Base-by-base conservation (phyloP, 2,329 filamentous ascomycete species). In the Colletotrichum lentis region DNA sequence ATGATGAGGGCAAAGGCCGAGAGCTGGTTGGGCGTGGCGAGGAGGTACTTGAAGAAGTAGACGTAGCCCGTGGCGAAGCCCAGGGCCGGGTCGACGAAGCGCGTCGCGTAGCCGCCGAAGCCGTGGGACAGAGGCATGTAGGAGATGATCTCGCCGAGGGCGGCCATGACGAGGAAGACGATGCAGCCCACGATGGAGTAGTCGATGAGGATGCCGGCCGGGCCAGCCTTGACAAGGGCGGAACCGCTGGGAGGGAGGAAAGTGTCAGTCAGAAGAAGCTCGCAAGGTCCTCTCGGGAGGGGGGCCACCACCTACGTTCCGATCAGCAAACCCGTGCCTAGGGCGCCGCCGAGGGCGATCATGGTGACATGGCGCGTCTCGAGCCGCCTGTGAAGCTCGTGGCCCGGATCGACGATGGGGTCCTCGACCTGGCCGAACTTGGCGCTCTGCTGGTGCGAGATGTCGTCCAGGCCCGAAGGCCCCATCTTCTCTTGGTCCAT, bases 71-170 rank as follows among this genome's bases (percentile, higher is more conserved):
- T 70, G 5, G 68, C 59, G 53, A 66, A 66, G 2, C 63, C 63
- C 5, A 66, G 63, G 8, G 63, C 63, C 22, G 63, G 63, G 73
- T 91, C 88, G 71, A 85, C 85, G 77, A 89, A 91, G 59, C 89
- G 83, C 50, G 84, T 82, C 24, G 88, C 88, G 71, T 90, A 91
- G 55, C 87, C 87, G 52, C 87, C 86, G 74, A 91, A 91, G 68
- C 87, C 74, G 31, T 76, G 73, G n/a, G 73, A 72, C 44, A 74
- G 67, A 0, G 76, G 75, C n/a, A 77, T 61, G 11, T 72, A 74
- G 0, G 76, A 68, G 1, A 74, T 73, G 73, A 77, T 76, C 65
- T 80, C 78, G 16, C 78, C 78, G 18, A 80, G 72, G 10, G 76
- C 76, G 18, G 78, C 77, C 82, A 88, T 88, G 73, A 87, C 84